Percentiles rank a stretch among this genome's conserved stretches.
Evolutionary conservation across 1,284 basidiomycete genomes (phyloP).

Genomic region (Marasmius sp.): DNA sequence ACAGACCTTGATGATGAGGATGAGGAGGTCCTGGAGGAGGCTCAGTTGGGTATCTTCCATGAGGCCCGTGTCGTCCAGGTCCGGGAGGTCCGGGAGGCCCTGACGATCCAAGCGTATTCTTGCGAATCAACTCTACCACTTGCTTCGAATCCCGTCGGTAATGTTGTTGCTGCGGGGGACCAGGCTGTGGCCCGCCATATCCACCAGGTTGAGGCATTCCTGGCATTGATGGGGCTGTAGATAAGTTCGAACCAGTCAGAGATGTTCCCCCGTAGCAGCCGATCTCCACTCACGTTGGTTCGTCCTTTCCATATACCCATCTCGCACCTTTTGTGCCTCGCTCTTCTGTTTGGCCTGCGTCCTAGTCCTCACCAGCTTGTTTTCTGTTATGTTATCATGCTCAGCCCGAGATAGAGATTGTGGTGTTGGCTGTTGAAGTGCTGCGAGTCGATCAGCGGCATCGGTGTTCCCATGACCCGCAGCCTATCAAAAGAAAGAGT

Average conservation of each 20-base stretch:
- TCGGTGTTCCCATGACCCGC: constrained; percentile 81
- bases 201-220: neutral
- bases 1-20: neutral
- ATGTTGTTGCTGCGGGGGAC: neutral
- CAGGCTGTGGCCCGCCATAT: neutral
- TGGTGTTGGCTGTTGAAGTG: constrained; percentile 59
- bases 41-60: constrained; percentile 5
- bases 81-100: neutral
- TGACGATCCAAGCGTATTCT: constrained; percentile 5
- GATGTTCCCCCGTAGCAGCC: too few species aligned
- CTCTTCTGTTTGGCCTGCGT: constrained; percentile 79
- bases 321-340: constrained; percentile 35
- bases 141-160: constrained; percentile 5
- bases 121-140: constrained; percentile 12
- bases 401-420: constrained; percentile 73
- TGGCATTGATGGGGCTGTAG: constrained; percentile 14
- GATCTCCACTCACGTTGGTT: constrained; percentile 12
- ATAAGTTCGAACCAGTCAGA: neutral
- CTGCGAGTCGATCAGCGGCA: constrained; percentile 73
- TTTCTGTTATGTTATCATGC: constrained; percentile 79
- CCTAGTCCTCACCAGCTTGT: constrained; percentile 78
- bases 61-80: neutral
- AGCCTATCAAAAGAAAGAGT: constrained; percentile 44
- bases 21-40: neutral
- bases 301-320: constrained; percentile 10